phyloP scores from a whole-genome alignment of 169 alveolate species.

The Plasmodium gaboni region DNA sequence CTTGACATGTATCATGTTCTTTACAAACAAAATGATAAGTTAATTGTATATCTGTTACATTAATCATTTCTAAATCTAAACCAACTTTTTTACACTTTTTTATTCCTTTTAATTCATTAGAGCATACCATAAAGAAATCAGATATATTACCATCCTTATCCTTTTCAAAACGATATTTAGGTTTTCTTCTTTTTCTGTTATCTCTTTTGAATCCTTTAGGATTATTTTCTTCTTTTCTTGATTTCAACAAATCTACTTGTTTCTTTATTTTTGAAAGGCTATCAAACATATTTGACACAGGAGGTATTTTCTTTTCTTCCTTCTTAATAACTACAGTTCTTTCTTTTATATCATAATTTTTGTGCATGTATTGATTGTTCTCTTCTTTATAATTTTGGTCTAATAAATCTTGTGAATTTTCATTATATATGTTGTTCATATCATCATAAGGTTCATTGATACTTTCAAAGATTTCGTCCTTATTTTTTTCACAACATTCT shows the following conservation, averaged over 20 bases:
- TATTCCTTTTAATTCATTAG: slow-evolving; percentile 7
- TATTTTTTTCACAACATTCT: too few species aligned
- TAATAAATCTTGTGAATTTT: too few species aligned
- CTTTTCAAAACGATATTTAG: slow-evolving; percentile 20
- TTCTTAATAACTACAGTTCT: neutral
- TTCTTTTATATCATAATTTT: neutral
- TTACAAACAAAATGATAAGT: neutral
- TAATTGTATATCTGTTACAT: neutral
- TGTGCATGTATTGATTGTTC: neutral
- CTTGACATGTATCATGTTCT: slow-evolving; percentile 14
- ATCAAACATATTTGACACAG: neutral
- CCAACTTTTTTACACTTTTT: neutral
- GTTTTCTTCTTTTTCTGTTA: neutral
- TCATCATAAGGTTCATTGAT: too few species aligned
- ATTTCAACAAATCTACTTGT: neutral
- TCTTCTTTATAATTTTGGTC: neutral
- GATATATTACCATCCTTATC: slow-evolving; percentile 5
- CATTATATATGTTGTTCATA: too few species aligned
- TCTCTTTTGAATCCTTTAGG: neutral
- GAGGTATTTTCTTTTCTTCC: neutral
- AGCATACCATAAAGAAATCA: slow-evolving; percentile 6
- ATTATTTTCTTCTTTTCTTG: neutral
- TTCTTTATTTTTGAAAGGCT: neutral
- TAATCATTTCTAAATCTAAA: neutral
- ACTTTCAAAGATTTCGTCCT: too few species aligned